These are phyloP conservation scores for Pogostemon cablin DNA, from an alignment of 257 asterid species.

Conservation along the genomic window DNA sequence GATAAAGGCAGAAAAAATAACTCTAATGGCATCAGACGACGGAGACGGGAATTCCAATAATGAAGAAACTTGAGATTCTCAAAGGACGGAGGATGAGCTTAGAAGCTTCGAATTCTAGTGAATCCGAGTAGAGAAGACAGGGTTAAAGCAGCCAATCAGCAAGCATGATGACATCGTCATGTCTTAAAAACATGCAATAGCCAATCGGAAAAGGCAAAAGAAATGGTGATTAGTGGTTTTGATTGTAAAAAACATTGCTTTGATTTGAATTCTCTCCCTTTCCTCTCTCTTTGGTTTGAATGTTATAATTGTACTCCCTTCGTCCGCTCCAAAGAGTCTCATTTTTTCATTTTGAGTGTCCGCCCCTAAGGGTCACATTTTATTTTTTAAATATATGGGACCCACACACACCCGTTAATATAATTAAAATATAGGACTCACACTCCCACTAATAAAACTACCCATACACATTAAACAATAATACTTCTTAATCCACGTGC, in stretches of 20 bases:
- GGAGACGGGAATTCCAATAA: conserved; percentile 46
- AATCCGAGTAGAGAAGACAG: conserved; percentile 57
- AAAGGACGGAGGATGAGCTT: conserved; percentile 57
- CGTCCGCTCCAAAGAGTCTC: too few relatives aligned
- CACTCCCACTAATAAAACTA: too few relatives aligned
- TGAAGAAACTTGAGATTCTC: conserved; percentile 41
- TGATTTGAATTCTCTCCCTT: conserved; percentile 19
- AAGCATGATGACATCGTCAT: conserved; percentile 52
- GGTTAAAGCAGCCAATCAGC: conserved; percentile 57
- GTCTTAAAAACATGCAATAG: conserved; percentile 30
- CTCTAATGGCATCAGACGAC: conserved; percentile 56
- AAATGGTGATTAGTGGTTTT: background rate
- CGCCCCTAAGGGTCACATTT: too few relatives aligned
- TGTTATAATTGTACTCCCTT: too few relatives aligned
- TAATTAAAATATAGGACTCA: too few relatives aligned
- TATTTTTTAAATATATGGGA: too few relatives aligned
- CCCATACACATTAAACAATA: too few relatives aligned
- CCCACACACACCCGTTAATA: too few relatives aligned
- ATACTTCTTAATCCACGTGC: too few relatives aligned
- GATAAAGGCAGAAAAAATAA: conserved; percentile 30
- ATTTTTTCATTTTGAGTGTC: too few relatives aligned
- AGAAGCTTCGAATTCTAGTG: conserved; percentile 68
- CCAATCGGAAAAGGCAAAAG: conserved; percentile 20
- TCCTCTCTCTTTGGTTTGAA: background rate
- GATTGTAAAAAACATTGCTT: background rate